phyloP scores from a whole-genome alignment of 805 yeast species.

The Ogataea angusta region DNA sequence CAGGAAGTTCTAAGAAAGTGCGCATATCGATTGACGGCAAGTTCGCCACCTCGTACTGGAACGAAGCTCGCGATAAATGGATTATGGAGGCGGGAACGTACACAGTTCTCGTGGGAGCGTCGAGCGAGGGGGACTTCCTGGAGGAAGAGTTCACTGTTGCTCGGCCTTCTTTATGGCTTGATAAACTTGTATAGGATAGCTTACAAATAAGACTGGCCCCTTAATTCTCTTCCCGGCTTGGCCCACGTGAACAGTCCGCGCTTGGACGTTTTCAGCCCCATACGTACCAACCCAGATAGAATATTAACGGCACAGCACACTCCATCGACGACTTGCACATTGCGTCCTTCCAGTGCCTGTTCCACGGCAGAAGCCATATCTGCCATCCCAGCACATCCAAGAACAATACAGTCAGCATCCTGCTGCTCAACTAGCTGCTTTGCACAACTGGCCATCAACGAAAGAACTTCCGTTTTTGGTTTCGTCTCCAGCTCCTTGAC shows the following conservation, averaged over 20 bases:
- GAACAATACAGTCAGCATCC: slow-evolving; percentile 62
- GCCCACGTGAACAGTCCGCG: slow-evolving; percentile 25
- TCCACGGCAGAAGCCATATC: slow-evolving; percentile 92
- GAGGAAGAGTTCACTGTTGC: too few species aligned
- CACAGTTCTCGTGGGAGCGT: slow-evolving; percentile 7
- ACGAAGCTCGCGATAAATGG: slow-evolving; percentile 48
- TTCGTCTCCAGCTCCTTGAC: slow-evolving; percentile 34
- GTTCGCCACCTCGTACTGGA: slow-evolving; percentile 52
- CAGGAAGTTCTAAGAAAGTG: slow-evolving; percentile 42
- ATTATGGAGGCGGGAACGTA: slow-evolving; percentile 40
- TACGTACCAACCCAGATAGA: slow-evolving; percentile 35
- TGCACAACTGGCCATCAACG: slow-evolving; percentile 28
- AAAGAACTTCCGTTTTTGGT: slow-evolving; percentile 30
- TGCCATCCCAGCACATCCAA: slow-evolving; percentile 67
- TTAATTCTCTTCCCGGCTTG: slow-evolving; percentile 3
- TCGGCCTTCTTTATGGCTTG: too few species aligned
- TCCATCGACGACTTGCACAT: slow-evolving; percentile 74
- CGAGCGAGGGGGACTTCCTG: too few species aligned
- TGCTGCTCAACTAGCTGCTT: slow-evolving; percentile 24
- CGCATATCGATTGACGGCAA: slow-evolving; percentile 37
- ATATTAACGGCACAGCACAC: slow-evolving; percentile 28
- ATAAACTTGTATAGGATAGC: too few species aligned
- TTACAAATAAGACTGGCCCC: slow-evolving; percentile 12
- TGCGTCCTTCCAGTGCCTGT: slow-evolving; percentile 90
- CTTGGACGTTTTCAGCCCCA: slow-evolving; percentile 31